A percentile compares a stretch with the other conserved stretches of the same genome.
Evolutionary conservation across 495 filamentous ascomycete genomes (phyloP).

Genomic region (Penicillium odoratum): DNA sequence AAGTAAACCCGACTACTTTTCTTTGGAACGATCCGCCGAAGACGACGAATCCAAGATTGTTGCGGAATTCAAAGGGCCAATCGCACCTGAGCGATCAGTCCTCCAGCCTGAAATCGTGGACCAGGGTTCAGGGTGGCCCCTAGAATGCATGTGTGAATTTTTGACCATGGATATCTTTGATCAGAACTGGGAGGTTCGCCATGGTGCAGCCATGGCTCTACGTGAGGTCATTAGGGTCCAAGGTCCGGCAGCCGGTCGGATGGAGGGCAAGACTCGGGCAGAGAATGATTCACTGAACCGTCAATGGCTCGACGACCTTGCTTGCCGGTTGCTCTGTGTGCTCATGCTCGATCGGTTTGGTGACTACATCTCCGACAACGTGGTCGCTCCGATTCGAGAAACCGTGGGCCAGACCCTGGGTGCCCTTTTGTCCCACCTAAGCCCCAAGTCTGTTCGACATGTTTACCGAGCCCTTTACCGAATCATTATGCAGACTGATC

Average conservation of each 20-base stretch:
- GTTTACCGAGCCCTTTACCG: constrained; percentile 80
- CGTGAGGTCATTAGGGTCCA: constrained; percentile 91
- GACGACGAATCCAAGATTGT: constrained; percentile 91
- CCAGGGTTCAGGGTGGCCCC: constrained; percentile 80
- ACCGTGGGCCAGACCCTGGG: constrained; percentile 96
- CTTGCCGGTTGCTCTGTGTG: constrained; percentile 88
- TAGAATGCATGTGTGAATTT: constrained; percentile 89
- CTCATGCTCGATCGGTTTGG: constrained; percentile 97
- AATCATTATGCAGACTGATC: constrained; percentile 88
- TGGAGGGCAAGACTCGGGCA: constrained; percentile 62
- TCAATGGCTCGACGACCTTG: constrained; percentile 87
- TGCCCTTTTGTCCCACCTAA: constrained; percentile 78
- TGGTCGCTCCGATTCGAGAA: constrained; percentile 92
- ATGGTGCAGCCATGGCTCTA: constrained; percentile 93
- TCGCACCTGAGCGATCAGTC: constrained; percentile 58
- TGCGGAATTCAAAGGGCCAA: constrained; percentile 89
- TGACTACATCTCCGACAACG: constrained; percentile 96
- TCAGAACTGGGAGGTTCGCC: constrained; percentile 92
- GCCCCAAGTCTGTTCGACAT: constrained; percentile 69
- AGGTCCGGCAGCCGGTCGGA: constrained; percentile 84
- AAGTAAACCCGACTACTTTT: constrained; percentile 74
- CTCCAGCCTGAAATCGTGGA: constrained; percentile 67
- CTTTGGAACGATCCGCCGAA: constrained; percentile 68
- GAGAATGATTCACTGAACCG: constrained; percentile 80
- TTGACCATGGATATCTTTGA: constrained; percentile 92